A percentile compares a stretch with the other conserved stretches of the same genome.
Conservation (phyloP, 495 filamentous ascomycete genomes). For the Trichoderma erinaceum region DNA sequence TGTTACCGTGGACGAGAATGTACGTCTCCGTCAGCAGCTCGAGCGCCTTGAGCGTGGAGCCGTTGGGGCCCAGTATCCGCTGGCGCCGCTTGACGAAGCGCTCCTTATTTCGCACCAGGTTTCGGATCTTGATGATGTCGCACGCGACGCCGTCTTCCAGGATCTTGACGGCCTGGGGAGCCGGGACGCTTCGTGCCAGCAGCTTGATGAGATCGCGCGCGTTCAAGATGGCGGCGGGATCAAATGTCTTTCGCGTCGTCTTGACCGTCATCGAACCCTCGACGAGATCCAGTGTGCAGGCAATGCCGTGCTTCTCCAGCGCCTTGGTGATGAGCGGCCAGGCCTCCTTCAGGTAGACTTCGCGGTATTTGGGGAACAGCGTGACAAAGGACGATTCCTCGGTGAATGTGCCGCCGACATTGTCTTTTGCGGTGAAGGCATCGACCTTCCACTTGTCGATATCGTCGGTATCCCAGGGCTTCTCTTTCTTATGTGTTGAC, state of each 20-base stretch:
- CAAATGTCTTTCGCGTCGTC: conserved; percentile 86
- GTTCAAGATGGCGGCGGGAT: conserved; percentile 91
- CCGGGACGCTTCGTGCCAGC: conserved; percentile 84
- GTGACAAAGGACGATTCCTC: conserved; percentile 85
- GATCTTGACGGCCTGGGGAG: conserved; percentile 88
- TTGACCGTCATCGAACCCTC: conserved; percentile 95
- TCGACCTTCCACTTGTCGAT: conserved; percentile 98
- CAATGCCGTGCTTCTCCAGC: conserved; percentile 75
- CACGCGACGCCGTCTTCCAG: conserved; percentile 83
- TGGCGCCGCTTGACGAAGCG: conserved; percentile 95
- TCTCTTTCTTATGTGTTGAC: conserved; percentile 87
- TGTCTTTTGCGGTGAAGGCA: conserved; percentile 77
- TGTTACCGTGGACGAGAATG: conserved; percentile 96
- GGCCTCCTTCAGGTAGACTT: conserved; percentile 84
- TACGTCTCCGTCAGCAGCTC: conserved; percentile 93
- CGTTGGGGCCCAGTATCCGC: conserved; percentile 54
- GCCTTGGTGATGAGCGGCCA: conserved; percentile 79
- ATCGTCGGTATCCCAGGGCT: conserved; percentile 96
- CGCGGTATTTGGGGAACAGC: conserved; percentile 96
- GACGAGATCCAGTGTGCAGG: conserved; percentile 85
- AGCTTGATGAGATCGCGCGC: conserved; percentile 92
- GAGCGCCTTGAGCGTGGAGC: conserved; percentile 84
- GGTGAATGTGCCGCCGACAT: conserved; percentile 74
- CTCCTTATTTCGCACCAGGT: conserved; percentile 87
- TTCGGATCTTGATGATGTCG: conserved; percentile 91